phyloP scores from a whole-genome alignment of 1,139 yeast genomes.

The Blastobotrys ciferrii region DNA sequence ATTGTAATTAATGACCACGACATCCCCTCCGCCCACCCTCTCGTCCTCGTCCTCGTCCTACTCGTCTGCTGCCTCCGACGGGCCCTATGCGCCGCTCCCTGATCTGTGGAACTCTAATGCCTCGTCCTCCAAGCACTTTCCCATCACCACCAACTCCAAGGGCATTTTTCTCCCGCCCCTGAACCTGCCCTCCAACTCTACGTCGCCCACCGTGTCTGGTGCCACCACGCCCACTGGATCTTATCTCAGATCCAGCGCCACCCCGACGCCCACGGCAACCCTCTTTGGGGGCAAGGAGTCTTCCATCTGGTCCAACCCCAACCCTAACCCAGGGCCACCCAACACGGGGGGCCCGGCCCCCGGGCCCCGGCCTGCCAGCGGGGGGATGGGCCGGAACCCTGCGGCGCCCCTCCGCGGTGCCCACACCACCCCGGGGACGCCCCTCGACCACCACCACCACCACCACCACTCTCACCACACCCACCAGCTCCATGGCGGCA shows the following conservation, averaged over 20 bases:
- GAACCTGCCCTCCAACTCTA: constrained; percentile 15
- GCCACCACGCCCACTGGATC: constrained; percentile 20
- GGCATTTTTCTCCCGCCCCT: constrained; percentile 15
- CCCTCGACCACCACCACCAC: too few species aligned
- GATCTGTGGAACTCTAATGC: constrained; percentile 33
- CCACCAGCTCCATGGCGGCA: too few species aligned
- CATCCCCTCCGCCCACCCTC: constrained; percentile 19
- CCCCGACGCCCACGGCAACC: constrained; percentile 9
- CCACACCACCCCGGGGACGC: constrained; percentile 23
- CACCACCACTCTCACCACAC: too few species aligned
- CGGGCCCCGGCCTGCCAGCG: neutral
- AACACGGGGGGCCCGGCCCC: neutral
- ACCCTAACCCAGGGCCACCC: neutral
- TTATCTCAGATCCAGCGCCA: constrained; percentile 9
- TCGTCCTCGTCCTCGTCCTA: constrained; percentile 15
- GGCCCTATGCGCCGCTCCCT: constrained; percentile 27
- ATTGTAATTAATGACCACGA: constrained; percentile 20
- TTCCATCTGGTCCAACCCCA: constrained; percentile 17
- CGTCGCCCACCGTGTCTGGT: constrained; percentile 19
- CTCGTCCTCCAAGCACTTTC: constrained; percentile 18
- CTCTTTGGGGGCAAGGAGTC: constrained; percentile 16
- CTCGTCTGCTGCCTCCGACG: constrained; percentile 21
- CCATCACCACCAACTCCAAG: constrained; percentile 15
- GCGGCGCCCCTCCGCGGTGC: constrained; percentile 5
- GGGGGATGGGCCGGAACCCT: neutral